Base-by-base conservation (phyloP, 306 rosid species). In the Abrus precatorius region DNA sequence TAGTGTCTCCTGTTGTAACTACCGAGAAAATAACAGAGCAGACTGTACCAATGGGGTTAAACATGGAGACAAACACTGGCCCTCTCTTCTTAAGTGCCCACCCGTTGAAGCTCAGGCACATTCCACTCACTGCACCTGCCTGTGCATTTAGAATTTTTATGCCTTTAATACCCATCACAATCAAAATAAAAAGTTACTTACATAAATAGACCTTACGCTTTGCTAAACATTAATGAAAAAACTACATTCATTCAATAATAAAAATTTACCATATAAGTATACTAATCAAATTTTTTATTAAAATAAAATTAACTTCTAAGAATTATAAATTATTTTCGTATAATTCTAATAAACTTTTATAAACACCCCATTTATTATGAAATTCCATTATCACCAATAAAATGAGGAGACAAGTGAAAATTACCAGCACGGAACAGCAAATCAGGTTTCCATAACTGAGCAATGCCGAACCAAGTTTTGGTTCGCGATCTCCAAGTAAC, bases 81-180 rank as follows among this genome's bases (percentile, higher is more conserved):
- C 98, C 99, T 90, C 85, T 95, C 73, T 93, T 93, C 91, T 86
- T 91, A 75, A 93, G 84, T 81, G 98, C 98, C 98, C 98, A 95
- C 41, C 93, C 93, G 5, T 84, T 87, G 89, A 93, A 90, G 88
- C 96, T 90, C 44, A 90, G 5, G 81, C 87, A 79, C 74, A 66
- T 84, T 74, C 99, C 98, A 78, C 84, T 81, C 82, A 88, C 87
- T n/a, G 62, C 72, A 82, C 99, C 99, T 53, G 70, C 92, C 97
- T 95, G 82, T 61, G 44, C 52, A 32, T 53, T 41, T 62, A 74
- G 2, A 74, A 10, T 20, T 40, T 69, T 44, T 40, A 20, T 55
- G 49, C 47, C 34, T 14, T 71, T 63, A 57, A 49, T 30, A 41
- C 29, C 70, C 79, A 65, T 77, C 34, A 53, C 57, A 67, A 0